phyloP scores from a whole-genome alignment of 2,329 filamentous ascomycete genomes.

The Stromatinia cepivora region DNA sequence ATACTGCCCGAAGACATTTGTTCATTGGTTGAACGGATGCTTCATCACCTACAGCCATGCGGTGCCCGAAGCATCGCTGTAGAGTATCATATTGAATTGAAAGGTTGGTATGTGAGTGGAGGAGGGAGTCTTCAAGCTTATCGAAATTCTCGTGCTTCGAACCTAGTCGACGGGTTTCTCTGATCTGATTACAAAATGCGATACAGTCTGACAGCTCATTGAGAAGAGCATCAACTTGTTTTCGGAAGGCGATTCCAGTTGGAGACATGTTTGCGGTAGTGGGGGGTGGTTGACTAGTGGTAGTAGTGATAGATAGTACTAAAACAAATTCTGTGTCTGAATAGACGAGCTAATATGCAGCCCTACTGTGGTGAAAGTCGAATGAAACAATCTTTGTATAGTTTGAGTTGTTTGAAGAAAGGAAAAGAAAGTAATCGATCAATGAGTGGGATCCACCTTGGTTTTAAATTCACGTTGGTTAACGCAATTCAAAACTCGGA shows the following conservation, averaged over 20 bases:
- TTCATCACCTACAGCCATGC: conserved; percentile 14
- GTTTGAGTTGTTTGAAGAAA: background rate
- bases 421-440: conserved; percentile 4
- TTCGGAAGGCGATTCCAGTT: background rate
- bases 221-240: conserved; percentile 15
- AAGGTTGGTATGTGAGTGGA: background rate
- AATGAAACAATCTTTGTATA: conserved; percentile 5
- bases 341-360: conserved; percentile 9
- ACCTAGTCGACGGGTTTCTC: conserved; percentile 18
- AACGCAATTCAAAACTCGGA: conserved; percentile 5
- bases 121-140: conserved; percentile 2
- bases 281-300: background rate
- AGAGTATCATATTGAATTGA: conserved; percentile 11
- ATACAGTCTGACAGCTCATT: conserved; percentile 15
- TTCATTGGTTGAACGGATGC: background rate
- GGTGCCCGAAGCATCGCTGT: conserved; percentile 8
- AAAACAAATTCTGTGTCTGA: background rate
- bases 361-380: background rate
- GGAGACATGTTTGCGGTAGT: conserved; percentile 10
- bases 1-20: conserved; percentile 15
- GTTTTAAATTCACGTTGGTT: conserved; percentile 14
- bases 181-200: conserved; percentile 11
- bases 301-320: conserved; percentile 3
- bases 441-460: conserved; percentile 7
- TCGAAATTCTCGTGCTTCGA: conserved; percentile 18